Percentiles rank a stretch among this genome's conserved stretches.
phyloP scores from a whole-genome alignment of 306 rosid genomes.

The Sechiopsis laciniata region DNA sequence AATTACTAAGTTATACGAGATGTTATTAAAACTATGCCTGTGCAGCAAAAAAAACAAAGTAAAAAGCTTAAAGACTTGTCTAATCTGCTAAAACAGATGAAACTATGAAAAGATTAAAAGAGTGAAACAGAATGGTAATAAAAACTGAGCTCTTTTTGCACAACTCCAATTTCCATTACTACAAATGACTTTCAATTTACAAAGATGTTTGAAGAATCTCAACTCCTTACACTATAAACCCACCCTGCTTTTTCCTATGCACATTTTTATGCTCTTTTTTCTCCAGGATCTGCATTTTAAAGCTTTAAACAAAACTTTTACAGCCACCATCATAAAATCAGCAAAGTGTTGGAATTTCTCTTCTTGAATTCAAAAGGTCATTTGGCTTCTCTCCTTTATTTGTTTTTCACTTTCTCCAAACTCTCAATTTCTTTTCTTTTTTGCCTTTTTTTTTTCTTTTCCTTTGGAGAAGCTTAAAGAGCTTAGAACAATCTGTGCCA shows the following conservation, averaged over 20 bases:
- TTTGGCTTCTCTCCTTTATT: constrained; percentile 16
- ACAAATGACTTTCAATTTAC: constrained; percentile 15
- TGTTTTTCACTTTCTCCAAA: not conserved
- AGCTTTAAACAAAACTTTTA: constrained; percentile 9
- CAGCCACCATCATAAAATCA: not conserved
- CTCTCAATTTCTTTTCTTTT: not conserved
- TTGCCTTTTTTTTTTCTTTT: not conserved
- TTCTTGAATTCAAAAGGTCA: not conserved
- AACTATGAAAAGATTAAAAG: not conserved
- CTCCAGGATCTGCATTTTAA: constrained; percentile 9
- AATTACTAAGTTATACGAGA: too few relatives aligned
- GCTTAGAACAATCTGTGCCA: constrained; percentile 20
- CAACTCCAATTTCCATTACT: not conserved
- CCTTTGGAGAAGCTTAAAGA: constrained; percentile 10
- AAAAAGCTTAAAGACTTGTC: not conserved
- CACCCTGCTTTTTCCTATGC: constrained; percentile 9
- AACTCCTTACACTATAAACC: constrained; percentile 10
- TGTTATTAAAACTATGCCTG: too few relatives aligned
- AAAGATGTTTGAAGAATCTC: constrained; percentile 22
- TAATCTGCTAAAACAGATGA: constrained; percentile 6
- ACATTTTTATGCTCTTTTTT: not conserved
- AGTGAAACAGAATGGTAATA: constrained; percentile 3
- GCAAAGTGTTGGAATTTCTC: constrained; percentile 13
- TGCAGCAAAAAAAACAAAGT: not conserved
- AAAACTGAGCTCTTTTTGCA: constrained; percentile 1